Conservation (phyloP, 2,329 filamentous ascomycete genomes). For the Madurella mycetomatis region DNA sequence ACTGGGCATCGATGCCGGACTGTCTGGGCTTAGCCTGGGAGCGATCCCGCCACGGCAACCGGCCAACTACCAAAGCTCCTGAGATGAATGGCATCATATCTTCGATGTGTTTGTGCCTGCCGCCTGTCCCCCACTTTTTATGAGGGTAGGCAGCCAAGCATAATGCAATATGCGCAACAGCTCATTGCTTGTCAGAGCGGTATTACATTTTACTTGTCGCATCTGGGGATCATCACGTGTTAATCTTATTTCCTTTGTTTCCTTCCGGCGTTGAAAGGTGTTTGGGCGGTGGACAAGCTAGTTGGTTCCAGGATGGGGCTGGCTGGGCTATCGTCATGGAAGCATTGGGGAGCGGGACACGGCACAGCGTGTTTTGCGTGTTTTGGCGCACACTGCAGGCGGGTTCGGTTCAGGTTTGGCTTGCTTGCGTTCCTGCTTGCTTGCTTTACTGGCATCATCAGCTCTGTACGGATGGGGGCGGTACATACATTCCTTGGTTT, state of each 20-base stretch:
- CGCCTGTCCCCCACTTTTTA: neutral
- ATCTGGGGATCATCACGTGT: constrained; percentile 10
- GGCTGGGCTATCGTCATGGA: neutral
- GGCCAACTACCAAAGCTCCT: constrained; percentile 18
- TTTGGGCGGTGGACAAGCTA: neutral
- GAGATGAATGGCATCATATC: neutral
- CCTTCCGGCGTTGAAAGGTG: constrained; percentile 14
- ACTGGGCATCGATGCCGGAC: constrained; percentile 37
- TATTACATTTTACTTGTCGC: constrained; percentile 10
- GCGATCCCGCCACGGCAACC: constrained; percentile 5
- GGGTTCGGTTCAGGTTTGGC: constrained; percentile 1
- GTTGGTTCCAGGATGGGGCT: neutral
- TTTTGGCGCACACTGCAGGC: neutral
- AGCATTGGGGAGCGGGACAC: neutral
- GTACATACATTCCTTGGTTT: neutral
- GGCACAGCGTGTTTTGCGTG: neutral
- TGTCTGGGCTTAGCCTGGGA: neutral
- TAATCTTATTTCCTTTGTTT: constrained; percentile 19
- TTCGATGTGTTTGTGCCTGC: neutral
- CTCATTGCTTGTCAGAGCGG: constrained; percentile 3
- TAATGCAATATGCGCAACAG: neutral
- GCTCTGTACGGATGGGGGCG: neutral
- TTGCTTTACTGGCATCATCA: constrained; percentile 2
- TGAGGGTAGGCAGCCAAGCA: neutral
- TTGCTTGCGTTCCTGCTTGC: constrained; percentile 5